These are phyloP conservation scores for Yamadazyma ubonensis DNA, from an alignment of 805 yeast species.

Conservation along the genomic window DNA sequence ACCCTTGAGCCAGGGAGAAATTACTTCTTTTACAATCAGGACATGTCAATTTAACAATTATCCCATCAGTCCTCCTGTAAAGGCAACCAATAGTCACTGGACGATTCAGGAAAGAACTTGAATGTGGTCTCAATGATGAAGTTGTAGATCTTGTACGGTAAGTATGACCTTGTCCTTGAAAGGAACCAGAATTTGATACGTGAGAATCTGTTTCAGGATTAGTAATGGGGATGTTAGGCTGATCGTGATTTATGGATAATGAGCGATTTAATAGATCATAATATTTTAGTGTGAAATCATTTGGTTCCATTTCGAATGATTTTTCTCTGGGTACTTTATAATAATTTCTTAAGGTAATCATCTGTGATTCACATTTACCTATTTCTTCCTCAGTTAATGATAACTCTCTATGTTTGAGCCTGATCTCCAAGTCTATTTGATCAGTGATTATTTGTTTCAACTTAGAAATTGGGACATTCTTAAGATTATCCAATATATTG, in stretches of 20 bases:
- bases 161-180: conserved; percentile 20
- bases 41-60: conserved; percentile 66
- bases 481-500: conserved; percentile 8
- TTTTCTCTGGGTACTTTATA: conserved; percentile 41
- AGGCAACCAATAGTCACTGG: conserved; percentile 43
- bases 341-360: conserved; percentile 49
- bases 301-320: conserved; percentile 43
- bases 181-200: neutral
- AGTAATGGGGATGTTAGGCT: too few relatives aligned
- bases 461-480: conserved; percentile 24
- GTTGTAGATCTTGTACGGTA: conserved; percentile 53
- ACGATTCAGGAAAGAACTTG: conserved; percentile 17
- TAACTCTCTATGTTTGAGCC: conserved; percentile 58
- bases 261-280: conserved; percentile 35
- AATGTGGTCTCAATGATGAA: conserved; percentile 52
- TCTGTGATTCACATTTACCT: conserved; percentile 56
- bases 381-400: conserved; percentile 52
- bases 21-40: conserved; percentile 65
- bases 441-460: conserved; percentile 37
- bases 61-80: conserved; percentile 68
- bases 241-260: conserved; percentile 29
- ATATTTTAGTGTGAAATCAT: conserved; percentile 44
- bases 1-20: conserved; percentile 79
- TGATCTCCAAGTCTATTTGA: conserved; percentile 58
- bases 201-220: too few relatives aligned